These are phyloP conservation scores for Lipomyces orientalis DNA, from an alignment of 805 yeast genomes.

Conservation along the genomic window DNA sequence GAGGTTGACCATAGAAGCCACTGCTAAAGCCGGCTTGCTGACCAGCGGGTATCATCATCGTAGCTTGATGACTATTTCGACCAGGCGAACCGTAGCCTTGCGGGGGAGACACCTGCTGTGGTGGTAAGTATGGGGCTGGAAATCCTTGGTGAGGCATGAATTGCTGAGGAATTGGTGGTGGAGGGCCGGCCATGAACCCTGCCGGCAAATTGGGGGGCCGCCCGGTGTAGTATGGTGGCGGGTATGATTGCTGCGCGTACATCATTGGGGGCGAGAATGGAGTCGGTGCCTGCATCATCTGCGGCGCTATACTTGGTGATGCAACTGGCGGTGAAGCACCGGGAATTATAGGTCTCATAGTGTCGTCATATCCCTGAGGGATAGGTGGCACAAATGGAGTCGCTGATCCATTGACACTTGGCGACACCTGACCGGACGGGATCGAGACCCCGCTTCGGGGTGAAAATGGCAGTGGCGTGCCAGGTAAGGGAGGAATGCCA, in stretches of 20 bases:
- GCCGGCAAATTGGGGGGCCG: slow-evolving; percentile 29
- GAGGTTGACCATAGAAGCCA: slow-evolving; percentile 30
- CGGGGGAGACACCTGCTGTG: slow-evolving; percentile 22
- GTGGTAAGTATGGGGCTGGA: slow-evolving; percentile 22
- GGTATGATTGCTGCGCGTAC: slow-evolving; percentile 29
- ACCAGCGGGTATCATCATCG: slow-evolving; percentile 28
- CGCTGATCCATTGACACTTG: slow-evolving; percentile 26
- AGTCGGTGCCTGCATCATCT: slow-evolving; percentile 24
- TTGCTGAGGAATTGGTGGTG: slow-evolving; percentile 30
- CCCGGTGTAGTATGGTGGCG: slow-evolving; percentile 20
- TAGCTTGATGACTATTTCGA: slow-evolving; percentile 25
- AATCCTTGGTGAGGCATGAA: slow-evolving; percentile 28
- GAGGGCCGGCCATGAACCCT: slow-evolving; percentile 25
- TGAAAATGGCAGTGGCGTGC: slow-evolving; percentile 31
- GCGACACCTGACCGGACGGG: slow-evolving; percentile 27
- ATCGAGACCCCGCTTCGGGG: slow-evolving; percentile 26
- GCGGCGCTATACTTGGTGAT: slow-evolving; percentile 29
- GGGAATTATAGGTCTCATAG: slow-evolving; percentile 25
- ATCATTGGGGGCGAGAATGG: slow-evolving; percentile 25
- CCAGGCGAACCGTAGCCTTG: slow-evolving; percentile 36
- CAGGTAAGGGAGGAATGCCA: slow-evolving; percentile 27
- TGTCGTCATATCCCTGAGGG: slow-evolving; percentile 28
- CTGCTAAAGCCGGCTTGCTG: slow-evolving; percentile 19
- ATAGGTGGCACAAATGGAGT: slow-evolving; percentile 21
- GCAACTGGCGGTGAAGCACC: slow-evolving; percentile 30